Conservation (phyloP, 306 rosid genomes). For the Nissolia schottii region DNA sequence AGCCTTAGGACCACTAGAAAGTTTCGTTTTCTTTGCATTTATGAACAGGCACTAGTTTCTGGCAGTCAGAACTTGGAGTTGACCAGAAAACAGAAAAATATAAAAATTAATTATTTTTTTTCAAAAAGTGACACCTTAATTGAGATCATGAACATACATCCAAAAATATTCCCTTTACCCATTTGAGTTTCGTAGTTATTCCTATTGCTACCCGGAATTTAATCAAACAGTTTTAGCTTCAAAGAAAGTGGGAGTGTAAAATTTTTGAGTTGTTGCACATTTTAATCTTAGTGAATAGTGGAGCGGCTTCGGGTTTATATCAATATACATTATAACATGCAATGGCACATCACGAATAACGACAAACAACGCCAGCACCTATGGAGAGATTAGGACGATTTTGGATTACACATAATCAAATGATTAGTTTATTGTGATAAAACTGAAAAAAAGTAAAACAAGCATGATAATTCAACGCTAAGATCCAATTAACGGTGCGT, state of each 20-base stretch:
- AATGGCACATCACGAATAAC: not conserved
- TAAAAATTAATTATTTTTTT: not conserved
- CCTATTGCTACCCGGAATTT: not conserved
- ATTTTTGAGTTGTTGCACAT: not conserved
- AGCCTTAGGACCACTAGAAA: slow-evolving; percentile 1
- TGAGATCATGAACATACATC: not conserved
- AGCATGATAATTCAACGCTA: slow-evolving; percentile 5
- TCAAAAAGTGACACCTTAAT: slow-evolving; percentile 15
- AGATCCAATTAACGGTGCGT: not conserved
- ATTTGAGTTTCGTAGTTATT: not conserved
- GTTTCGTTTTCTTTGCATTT: slow-evolving; percentile 20
- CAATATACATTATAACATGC: slow-evolving; percentile 4
- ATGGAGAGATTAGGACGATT: not conserved
- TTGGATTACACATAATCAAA: not conserved
- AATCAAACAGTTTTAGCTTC: not conserved
- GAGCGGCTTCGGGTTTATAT: not conserved
- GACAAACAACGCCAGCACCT: not conserved
- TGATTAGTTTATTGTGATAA: slow-evolving; percentile 2
- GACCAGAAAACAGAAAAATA: slow-evolving; percentile 1
- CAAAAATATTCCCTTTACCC: not conserved
- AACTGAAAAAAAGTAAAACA: slow-evolving; percentile 5
- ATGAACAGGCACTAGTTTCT: not conserved
- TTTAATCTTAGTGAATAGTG: not conserved
- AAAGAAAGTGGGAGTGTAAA: not conserved
- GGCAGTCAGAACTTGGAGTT: not conserved